phyloP scores from a whole-genome alignment of 2,329 filamentous ascomycete genomes.

The Huntiella savannae region DNA sequence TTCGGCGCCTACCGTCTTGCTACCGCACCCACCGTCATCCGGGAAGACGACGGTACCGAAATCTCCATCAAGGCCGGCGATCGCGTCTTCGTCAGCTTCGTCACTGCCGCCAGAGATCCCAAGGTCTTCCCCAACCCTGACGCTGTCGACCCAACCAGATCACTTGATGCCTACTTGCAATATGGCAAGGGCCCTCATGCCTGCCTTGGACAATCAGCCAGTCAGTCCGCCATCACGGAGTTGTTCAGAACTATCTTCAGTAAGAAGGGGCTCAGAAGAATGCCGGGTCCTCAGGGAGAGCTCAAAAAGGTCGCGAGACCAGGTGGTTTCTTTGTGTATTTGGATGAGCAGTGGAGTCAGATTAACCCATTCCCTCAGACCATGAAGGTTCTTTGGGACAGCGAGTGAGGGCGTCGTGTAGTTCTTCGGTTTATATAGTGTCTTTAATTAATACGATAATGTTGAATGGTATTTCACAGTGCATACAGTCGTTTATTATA shows the following conservation, averaged over 20 bases:
- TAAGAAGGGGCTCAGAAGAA: slow-evolving; percentile 39
- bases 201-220: slow-evolving; percentile 41
- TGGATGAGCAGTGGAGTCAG: slow-evolving; percentile 45
- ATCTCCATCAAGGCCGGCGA: slow-evolving; percentile 35
- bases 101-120: slow-evolving; percentile 36
- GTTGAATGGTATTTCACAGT: no score
- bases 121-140: slow-evolving; percentile 41
- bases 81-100: slow-evolving; percentile 44
- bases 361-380: slow-evolving; percentile 28
- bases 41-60: slow-evolving; percentile 27
- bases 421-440: no score
- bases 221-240: slow-evolving; percentile 41
- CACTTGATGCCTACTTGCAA: slow-evolving; percentile 44
- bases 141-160: slow-evolving; percentile 41
- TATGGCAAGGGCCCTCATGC: slow-evolving; percentile 43
- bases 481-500: no score
- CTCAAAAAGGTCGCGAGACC: slow-evolving; percentile 43
- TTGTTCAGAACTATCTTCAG: slow-evolving; percentile 49
- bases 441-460: no score
- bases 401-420: slow-evolving; percentile 11
- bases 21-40: slow-evolving; percentile 24
- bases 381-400: slow-evolving; percentile 36
- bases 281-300: slow-evolving; percentile 43
- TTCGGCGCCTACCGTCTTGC: slow-evolving; percentile 42
- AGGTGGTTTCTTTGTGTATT: slow-evolving; percentile 38